Evolutionary conservation across 441 rosid species (phyloP).

Genomic region (Daphne laureola): DNA sequence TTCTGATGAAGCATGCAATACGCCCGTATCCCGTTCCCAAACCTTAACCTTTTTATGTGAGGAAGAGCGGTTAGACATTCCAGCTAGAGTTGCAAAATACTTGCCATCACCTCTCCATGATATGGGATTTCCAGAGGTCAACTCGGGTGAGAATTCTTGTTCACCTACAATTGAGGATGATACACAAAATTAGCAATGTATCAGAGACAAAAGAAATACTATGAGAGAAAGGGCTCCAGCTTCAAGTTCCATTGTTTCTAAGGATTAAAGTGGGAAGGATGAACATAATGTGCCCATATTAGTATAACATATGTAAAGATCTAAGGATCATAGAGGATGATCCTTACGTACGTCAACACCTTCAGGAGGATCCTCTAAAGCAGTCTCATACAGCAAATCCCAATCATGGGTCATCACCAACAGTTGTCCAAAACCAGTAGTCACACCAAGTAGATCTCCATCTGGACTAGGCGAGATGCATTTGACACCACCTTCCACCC

Average conservation of each 20-base stretch:
- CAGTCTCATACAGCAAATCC: slow-evolving; percentile 77
- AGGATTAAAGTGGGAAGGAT: slow-evolving; percentile 3
- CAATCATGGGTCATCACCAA: slow-evolving; percentile 93
- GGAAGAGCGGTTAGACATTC: slow-evolving; percentile 28
- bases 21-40: slow-evolving; percentile 90
- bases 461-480: slow-evolving; percentile 81
- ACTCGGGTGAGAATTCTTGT: slow-evolving; percentile 21
- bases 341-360: slow-evolving; percentile 81
- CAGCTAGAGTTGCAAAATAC: slow-evolving; percentile 59
- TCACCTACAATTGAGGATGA: slow-evolving; percentile 37
- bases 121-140: slow-evolving; percentile 35
- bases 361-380: slow-evolving; percentile 50
- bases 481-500: slow-evolving; percentile 79
- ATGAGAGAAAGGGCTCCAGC: background rate
- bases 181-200: slow-evolving; percentile 10
- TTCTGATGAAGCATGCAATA: slow-evolving; percentile 67
- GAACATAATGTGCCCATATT: background rate
- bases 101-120: slow-evolving; percentile 98
- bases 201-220: slow-evolving; percentile 4
- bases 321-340: slow-evolving; percentile 28
- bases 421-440: slow-evolving; percentile 64
- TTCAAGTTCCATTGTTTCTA: background rate
- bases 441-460: slow-evolving; percentile 68
- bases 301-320: slow-evolving; percentile 1
- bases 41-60: slow-evolving; percentile 55